phyloP scores from a whole-genome alignment of 2,329 filamentous ascomycete species.

The Ceratocystis colombiana region DNA sequence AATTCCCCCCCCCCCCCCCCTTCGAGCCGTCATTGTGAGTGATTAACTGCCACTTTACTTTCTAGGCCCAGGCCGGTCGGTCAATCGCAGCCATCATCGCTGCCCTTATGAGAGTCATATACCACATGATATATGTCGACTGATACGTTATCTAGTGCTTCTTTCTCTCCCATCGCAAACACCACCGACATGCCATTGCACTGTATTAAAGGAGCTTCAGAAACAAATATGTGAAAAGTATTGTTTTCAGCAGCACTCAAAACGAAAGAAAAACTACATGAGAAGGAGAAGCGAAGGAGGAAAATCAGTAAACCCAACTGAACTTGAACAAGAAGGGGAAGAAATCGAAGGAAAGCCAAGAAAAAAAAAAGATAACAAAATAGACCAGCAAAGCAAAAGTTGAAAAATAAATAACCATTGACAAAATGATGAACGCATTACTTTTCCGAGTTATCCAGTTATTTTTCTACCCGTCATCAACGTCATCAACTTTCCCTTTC shows the following conservation, averaged over 20 bases:
- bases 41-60: no score
- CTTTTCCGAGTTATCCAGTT: slow-evolving; percentile 22
- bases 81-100: no score
- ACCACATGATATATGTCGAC: no score
- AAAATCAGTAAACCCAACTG: slow-evolving; percentile 1
- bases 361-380: neutral
- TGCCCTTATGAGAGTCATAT: no score
- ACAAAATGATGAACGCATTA: slow-evolving; percentile 18
- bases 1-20: no score
- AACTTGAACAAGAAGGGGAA: neutral
- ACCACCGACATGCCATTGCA: neutral
- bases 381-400: slow-evolving; percentile 4
- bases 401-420: slow-evolving; percentile 6
- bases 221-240: neutral
- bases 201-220: neutral
- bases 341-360: neutral
- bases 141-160: no score
- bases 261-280: neutral
- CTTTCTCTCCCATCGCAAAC: no score
- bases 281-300: neutral
- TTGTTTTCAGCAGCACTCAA: neutral
- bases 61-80: no score
- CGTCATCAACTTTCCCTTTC: slow-evolving; percentile 16
- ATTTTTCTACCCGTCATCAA: slow-evolving; percentile 18
- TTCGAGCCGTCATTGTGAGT: no score